Evolutionary conservation across 2,329 filamentous ascomycete species (phyloP).

Genomic region (Aureobasidium sp.): DNA sequence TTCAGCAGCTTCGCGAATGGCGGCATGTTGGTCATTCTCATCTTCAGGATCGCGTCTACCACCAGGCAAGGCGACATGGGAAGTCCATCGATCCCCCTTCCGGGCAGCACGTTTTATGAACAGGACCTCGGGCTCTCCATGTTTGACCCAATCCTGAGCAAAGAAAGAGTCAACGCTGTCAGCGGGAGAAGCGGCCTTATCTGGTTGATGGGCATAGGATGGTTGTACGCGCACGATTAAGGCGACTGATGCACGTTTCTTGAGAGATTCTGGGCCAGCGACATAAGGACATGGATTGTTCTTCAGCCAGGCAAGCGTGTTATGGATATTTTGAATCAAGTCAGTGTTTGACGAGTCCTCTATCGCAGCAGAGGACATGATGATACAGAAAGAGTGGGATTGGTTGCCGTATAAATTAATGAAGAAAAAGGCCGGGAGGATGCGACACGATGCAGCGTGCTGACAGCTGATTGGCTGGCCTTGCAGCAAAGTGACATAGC

Average conservation of each 20-base stretch:
- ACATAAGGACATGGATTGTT: conserved; percentile 44
- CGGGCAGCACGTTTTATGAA: conserved; percentile 64
- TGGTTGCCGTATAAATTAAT: background rate
- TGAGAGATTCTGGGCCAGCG: conserved; percentile 42
- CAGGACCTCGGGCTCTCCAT: conserved; percentile 61
- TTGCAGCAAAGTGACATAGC: background rate
- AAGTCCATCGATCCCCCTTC: conserved; percentile 61
- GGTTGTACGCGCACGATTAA: conserved; percentile 58
- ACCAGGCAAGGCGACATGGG: conserved; percentile 61
- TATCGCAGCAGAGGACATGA: background rate
- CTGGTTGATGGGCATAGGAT: conserved; percentile 48
- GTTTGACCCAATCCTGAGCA: conserved; percentile 55
- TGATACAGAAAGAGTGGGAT: background rate
- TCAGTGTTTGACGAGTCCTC: conserved; percentile 14
- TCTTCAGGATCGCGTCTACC: conserved; percentile 61
- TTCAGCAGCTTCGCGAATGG: conserved; percentile 57
- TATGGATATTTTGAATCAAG: conserved; percentile 35
- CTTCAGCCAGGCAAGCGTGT: conserved; percentile 37
- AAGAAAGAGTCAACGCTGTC: conserved; percentile 52
- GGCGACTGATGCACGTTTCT: conserved; percentile 59
- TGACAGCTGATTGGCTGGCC: background rate
- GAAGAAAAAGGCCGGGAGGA: too few species aligned
- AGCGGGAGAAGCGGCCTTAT: conserved; percentile 13
- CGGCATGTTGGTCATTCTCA: conserved; percentile 54
- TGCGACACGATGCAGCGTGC: too few species aligned